A percentile compares a stretch with the other conserved stretches of the same genome.
Evolutionary conservation across 768 basidiomycete species (phyloP).

Genomic region (Leccinum subtestaceum): DNA sequence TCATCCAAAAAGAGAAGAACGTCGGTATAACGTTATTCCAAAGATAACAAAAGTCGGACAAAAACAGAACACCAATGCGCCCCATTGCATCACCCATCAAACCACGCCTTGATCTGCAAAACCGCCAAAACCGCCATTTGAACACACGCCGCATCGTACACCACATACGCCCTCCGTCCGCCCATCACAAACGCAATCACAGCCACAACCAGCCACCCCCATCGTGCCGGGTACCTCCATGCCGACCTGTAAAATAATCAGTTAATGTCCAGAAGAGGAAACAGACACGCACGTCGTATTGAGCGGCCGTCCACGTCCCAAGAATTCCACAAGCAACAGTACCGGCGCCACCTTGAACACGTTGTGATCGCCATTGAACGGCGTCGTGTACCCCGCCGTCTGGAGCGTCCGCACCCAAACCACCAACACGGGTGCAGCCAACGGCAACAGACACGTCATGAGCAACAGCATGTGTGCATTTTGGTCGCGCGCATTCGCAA

Average conservation of each 20-base stretch:
- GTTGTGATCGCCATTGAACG: slow-evolving; percentile 81
- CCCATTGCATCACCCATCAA: background rate
- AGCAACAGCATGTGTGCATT: slow-evolving; percentile 65
- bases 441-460: slow-evolving; percentile 79
- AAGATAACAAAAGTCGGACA: too few species aligned
- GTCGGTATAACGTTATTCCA: background rate
- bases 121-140: slow-evolving; percentile 15
- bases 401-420: slow-evolving; percentile 89
- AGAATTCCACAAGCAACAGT: slow-evolving; percentile 59
- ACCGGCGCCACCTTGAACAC: slow-evolving; percentile 63
- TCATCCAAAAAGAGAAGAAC: background rate
- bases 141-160: slow-evolving; percentile 61
- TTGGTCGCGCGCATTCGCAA: slow-evolving; percentile 41
- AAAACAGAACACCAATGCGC: too few species aligned
- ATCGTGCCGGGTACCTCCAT: slow-evolving; percentile 37
- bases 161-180: slow-evolving; percentile 59
- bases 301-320: slow-evolving; percentile 50
- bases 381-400: slow-evolving; percentile 74
- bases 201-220: slow-evolving; percentile 52
- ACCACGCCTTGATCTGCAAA: slow-evolving; percentile 7
- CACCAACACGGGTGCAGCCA: slow-evolving; percentile 71
- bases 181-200: slow-evolving; percentile 61
- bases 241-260: slow-evolving; percentile 6
- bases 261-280: background rate
- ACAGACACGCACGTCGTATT: slow-evolving; percentile 35